Percentiles rank a stretch among this genome's conserved stretches.
These are phyloP conservation scores for Suillus clintonianus DNA, from an alignment of 768 basidiomycete genomes.

Conservation along the genomic window DNA sequence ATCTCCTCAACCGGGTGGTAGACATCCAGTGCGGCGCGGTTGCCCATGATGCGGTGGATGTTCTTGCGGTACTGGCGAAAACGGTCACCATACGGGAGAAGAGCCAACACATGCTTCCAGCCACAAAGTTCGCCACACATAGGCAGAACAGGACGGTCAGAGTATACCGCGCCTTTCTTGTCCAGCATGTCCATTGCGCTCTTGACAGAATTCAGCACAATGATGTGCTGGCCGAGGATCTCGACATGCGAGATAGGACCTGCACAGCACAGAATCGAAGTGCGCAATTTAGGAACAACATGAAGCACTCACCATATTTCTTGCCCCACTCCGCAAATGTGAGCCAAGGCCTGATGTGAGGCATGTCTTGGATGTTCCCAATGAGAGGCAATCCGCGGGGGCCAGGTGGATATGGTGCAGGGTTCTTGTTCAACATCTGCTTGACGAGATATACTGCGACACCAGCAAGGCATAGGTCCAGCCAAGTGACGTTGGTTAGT, in stretches of 20 bases:
- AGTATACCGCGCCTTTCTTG: slow-evolving; percentile 65
- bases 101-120: slow-evolving; percentile 34
- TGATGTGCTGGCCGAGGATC: slow-evolving; percentile 57
- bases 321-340: slow-evolving; percentile 46
- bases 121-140: slow-evolving; percentile 40
- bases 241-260: slow-evolving; percentile 64
- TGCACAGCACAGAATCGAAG: slow-evolving; percentile 17
- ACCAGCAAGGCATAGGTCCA: slow-evolving; percentile 32
- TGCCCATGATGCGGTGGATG: slow-evolving; percentile 43
- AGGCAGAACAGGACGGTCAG: slow-evolving; percentile 55
- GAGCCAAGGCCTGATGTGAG: slow-evolving; percentile 45
- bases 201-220: slow-evolving; percentile 55
- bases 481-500: slow-evolving; percentile 28
- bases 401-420: slow-evolving; percentile 44
- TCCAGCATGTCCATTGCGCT: slow-evolving; percentile 59
- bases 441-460: slow-evolving; percentile 30
- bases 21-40: slow-evolving; percentile 33
- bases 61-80: slow-evolving; percentile 44
- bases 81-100: slow-evolving; percentile 41
- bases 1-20: slow-evolving; percentile 39
- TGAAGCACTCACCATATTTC: slow-evolving; percentile 38
- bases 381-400: slow-evolving; percentile 45
- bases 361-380: slow-evolving; percentile 52
- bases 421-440: slow-evolving; percentile 17
- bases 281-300: background rate